Conservation (phyloP, 352 stramenopile species). For the Phytophthora litchii region DNA sequence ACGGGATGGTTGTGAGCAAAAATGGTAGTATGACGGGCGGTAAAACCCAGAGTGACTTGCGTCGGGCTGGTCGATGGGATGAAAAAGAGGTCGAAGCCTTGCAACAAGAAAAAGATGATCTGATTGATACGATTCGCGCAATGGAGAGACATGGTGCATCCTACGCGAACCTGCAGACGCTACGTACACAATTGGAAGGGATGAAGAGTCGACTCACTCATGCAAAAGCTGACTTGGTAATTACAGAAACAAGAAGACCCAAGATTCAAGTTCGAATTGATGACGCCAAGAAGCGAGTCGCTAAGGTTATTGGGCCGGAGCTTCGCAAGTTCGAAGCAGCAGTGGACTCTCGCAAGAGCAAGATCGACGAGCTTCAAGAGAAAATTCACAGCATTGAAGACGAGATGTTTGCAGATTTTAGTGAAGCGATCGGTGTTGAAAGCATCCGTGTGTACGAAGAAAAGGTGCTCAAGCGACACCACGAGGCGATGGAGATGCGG, state of each 20-base stretch:
- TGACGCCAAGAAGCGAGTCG: constrained; percentile 56
- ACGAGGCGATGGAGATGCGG: constrained; percentile 69
- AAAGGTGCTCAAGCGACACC: constrained; percentile 88
- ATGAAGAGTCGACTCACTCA: constrained; percentile 77
- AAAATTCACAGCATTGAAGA: constrained; percentile 82
- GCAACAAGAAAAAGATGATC: constrained; percentile 82
- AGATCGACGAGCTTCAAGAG: constrained; percentile 53
- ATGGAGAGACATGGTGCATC: constrained; percentile 75
- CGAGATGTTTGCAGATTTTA: constrained; percentile 88
- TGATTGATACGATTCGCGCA: constrained; percentile 71
- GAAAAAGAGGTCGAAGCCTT: constrained; percentile 91
- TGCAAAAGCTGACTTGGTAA: constrained; percentile 75
- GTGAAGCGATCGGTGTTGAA: constrained; percentile 69
- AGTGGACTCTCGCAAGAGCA: constrained; percentile 49
- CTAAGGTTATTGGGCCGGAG: constrained; percentile 63
- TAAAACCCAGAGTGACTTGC: constrained; percentile 84
- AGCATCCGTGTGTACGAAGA: constrained; percentile 94
- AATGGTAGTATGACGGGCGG: constrained; percentile 98
- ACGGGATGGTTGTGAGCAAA: constrained; percentile 97
- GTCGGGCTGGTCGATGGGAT: constrained; percentile 91
- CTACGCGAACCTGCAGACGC: constrained; percentile 66
- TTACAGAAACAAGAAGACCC: constrained; percentile 72
- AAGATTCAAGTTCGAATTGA: constrained; percentile 69
- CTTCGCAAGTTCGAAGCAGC: constrained; percentile 63
- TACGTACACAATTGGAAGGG: constrained; percentile 73